These are phyloP conservation scores for Alternaria sp. DNA, from an alignment of 2,329 filamentous ascomycete genomes.

Conservation along the genomic window DNA sequence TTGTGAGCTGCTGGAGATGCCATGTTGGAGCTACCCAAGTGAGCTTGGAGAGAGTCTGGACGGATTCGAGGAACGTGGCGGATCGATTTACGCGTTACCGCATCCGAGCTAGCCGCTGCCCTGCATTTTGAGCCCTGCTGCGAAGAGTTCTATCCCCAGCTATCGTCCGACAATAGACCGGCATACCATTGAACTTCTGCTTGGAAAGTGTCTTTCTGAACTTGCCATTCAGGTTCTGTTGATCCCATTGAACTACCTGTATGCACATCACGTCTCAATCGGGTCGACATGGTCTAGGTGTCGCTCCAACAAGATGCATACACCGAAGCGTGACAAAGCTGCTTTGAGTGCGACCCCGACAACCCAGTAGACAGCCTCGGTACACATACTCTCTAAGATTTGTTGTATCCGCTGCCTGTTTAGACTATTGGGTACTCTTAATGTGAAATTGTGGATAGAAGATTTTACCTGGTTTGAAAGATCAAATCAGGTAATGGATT, in stretches of 20 bases:
- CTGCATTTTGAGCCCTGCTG: slow-evolving; percentile 4
- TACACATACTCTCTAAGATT: background rate
- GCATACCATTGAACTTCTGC: background rate
- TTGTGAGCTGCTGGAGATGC: slow-evolving; percentile 49
- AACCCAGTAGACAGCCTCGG: slow-evolving; percentile 1
- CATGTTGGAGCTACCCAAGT: slow-evolving; percentile 30
- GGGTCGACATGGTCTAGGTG: background rate
- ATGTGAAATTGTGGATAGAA: background rate
- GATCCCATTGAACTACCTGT: background rate
- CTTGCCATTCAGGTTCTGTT: background rate
- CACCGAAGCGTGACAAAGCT: background rate
- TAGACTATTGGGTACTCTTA: background rate
- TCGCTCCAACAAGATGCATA: background rate
- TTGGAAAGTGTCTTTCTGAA: background rate
- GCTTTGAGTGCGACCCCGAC: background rate
- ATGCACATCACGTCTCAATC: background rate
- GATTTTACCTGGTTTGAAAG: background rate
- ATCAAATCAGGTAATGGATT: background rate
- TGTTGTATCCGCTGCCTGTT: background rate
- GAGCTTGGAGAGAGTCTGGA: slow-evolving; percentile 11
- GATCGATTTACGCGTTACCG: slow-evolving; percentile 12
- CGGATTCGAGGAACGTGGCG: slow-evolving; percentile 14
- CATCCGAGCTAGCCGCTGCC: slow-evolving; percentile 11
- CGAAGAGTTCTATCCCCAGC: background rate
- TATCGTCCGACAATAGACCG: background rate